phyloP scores from a whole-genome alignment of 1,139 yeast genomes.

The Taphrina betulina region DNA sequence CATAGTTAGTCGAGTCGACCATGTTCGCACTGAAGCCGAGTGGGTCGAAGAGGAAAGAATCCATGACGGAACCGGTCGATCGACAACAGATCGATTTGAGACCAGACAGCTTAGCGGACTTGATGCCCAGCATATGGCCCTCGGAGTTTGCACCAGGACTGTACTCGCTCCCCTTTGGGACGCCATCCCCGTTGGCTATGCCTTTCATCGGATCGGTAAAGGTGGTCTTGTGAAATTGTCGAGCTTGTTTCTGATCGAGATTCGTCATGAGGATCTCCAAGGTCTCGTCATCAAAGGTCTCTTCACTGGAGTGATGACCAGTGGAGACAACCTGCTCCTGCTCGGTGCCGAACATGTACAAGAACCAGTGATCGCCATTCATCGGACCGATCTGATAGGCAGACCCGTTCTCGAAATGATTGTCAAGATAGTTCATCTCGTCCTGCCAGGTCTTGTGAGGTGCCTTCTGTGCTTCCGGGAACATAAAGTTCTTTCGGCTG shows the following conservation, averaged over 20 bases:
- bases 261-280: slow-evolving; percentile 92
- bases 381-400: slow-evolving; percentile 80
- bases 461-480: slow-evolving; percentile 78
- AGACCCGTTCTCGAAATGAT: slow-evolving; percentile 57
- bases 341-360: slow-evolving; percentile 62
- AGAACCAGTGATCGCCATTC: slow-evolving; percentile 85
- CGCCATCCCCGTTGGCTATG: slow-evolving; percentile 1
- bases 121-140: slow-evolving; percentile 73
- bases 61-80: slow-evolving; percentile 50
- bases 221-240: slow-evolving; percentile 59
- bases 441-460: slow-evolving; percentile 83
- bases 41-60: slow-evolving; percentile 91
- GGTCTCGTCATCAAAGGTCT: slow-evolving; percentile 60
- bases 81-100: slow-evolving; percentile 53
- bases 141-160: slow-evolving; percentile 50
- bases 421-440: slow-evolving; percentile 69
- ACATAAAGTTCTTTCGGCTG: slow-evolving; percentile 89
- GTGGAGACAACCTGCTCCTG: slow-evolving; percentile 36
- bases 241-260: slow-evolving; percentile 59
- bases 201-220: slow-evolving; percentile 32
- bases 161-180: slow-evolving; percentile 12
- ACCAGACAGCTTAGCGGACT: slow-evolving; percentile 62
- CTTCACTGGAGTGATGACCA: slow-evolving; percentile 32
- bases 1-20: slow-evolving; percentile 56
- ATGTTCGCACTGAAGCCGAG: slow-evolving; percentile 95